Percentiles rank a stretch among this genome's conserved stretches.
phyloP scores from a whole-genome alignment of 371 early-diverging fungal species.

The Circinella umbellata region DNA sequence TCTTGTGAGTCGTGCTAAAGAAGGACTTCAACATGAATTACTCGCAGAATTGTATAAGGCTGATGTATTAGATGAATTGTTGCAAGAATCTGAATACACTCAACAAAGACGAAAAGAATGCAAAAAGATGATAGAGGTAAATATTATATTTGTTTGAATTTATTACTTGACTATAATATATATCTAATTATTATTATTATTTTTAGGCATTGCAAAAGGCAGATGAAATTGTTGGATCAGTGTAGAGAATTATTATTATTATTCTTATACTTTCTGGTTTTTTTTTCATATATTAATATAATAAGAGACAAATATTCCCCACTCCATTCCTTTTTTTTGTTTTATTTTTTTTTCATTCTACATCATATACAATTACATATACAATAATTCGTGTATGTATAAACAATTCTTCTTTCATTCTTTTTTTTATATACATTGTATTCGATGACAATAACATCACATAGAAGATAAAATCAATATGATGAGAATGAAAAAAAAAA shows the following conservation, averaged over 20 bases:
- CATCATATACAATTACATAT: no score
- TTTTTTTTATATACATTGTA: no score
- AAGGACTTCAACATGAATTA: constrained; percentile 94
- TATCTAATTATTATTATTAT: not conserved
- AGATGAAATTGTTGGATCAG: constrained; percentile 83
- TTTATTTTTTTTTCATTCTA: no score
- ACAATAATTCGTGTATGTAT: no score
- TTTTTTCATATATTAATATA: no score
- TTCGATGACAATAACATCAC: no score
- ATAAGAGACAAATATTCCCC: no score
- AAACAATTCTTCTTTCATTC: no score
- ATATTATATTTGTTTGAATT: constrained; percentile 36
- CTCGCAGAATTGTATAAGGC: constrained; percentile 96
- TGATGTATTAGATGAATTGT: constrained; percentile 88
- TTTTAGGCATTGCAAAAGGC: constrained; percentile 85
- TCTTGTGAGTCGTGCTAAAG: constrained; percentile 90
- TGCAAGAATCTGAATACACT: constrained; percentile 95
- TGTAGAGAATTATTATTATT: constrained; percentile 29
- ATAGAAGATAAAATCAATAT: no score
- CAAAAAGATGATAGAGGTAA: constrained; percentile 98
- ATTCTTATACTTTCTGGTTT: no score
- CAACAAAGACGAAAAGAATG: constrained; percentile 93
- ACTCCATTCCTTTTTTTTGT: no score
- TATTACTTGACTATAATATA: not conserved
- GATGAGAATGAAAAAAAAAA: no score